Percentiles rank a stretch among this genome's conserved stretches.
Conservation (phyloP, 192 early-diverging fungal genomes). For the Rhizophagus sp. region DNA sequence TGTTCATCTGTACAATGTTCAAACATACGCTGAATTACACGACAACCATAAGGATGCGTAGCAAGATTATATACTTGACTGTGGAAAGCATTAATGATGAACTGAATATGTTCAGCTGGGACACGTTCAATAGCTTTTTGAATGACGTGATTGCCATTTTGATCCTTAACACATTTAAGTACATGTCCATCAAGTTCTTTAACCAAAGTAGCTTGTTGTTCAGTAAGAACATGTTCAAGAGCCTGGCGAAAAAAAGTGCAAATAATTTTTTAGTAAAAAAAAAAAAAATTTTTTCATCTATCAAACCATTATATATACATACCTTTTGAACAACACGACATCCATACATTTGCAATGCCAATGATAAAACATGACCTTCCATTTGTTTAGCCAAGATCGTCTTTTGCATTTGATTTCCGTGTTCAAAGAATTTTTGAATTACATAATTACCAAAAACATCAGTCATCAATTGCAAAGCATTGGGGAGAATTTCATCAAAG, state of each 20-base stretch:
- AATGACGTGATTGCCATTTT: constrained; percentile 99
- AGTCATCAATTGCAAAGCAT: constrained; percentile 92
- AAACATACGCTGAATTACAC: constrained; percentile 99
- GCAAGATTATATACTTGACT: constrained; percentile 95
- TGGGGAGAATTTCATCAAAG: constrained; percentile 93
- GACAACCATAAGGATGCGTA: constrained; percentile 98
- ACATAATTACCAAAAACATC: constrained; percentile 99
- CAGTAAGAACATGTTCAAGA: constrained; percentile 87
- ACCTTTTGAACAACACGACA: constrained; percentile 98
- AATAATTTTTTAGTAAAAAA: constrained; percentile 7
- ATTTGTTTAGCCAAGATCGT: constrained; percentile 90
- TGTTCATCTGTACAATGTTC: constrained; percentile 95
- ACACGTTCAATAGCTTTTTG: constrained; percentile 99
- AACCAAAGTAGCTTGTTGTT: constrained; percentile 90
- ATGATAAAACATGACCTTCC: constrained; percentile 91
- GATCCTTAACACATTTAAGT: constrained; percentile 98
- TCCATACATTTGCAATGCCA: constrained; percentile 99
- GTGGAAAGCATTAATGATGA: constrained; percentile 97
- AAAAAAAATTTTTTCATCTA: background rate
- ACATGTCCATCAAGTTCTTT: constrained; percentile 94
- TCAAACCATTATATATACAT: background rate
- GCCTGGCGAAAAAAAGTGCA: constrained; percentile 45
- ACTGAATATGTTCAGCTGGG: constrained; percentile 88
- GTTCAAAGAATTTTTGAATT: constrained; percentile 99
- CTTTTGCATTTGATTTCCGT: constrained; percentile 94